Percentiles rank a stretch among this genome's conserved stretches.
Evolutionary conservation across 805 yeast genomes (phyloP).

Genomic region (Barnettozyma salicaria): DNA sequence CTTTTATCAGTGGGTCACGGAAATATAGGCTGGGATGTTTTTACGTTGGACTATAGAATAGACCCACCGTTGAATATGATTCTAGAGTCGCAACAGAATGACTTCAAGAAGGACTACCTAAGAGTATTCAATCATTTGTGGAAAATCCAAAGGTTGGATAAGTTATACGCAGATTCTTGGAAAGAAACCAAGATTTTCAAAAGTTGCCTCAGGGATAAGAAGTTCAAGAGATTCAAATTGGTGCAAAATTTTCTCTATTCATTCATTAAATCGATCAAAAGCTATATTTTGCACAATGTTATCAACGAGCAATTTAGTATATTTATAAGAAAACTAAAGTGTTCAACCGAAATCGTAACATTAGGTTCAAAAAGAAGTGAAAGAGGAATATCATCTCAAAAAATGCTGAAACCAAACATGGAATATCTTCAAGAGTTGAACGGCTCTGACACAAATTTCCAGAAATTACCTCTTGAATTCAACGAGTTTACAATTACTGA

Average conservation of each 20-base stretch:
- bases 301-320: slow-evolving; percentile 27
- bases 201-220: slow-evolving; percentile 21
- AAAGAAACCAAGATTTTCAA: slow-evolving; percentile 29
- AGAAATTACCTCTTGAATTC: slow-evolving; percentile 9
- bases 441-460: slow-evolving; percentile 6
- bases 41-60: slow-evolving; percentile 72
- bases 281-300: slow-evolving; percentile 27
- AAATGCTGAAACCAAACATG: slow-evolving; percentile 27
- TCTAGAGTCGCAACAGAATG: slow-evolving; percentile 42
- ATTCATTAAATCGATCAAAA: slow-evolving; percentile 29
- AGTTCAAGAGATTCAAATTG: slow-evolving; percentile 26
- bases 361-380: slow-evolving; percentile 24
- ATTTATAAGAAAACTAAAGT: slow-evolving; percentile 28
- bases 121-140: slow-evolving; percentile 82
- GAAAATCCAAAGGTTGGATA: slow-evolving; percentile 61
- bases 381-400: slow-evolving; percentile 4
- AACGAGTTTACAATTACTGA: slow-evolving; percentile 45
- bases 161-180: slow-evolving; percentile 47
- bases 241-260: slow-evolving; percentile 30
- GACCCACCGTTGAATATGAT: slow-evolving; percentile 48
- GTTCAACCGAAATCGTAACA: slow-evolving; percentile 19
- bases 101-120: slow-evolving; percentile 54
- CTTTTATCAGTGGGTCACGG: slow-evolving; percentile 69
- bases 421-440: slow-evolving; percentile 20
- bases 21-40: slow-evolving; percentile 85